Percentiles rank a stretch among this genome's conserved stretches.
These are phyloP conservation scores for Phytopythium litorale DNA, from an alignment of 352 stramenopile species.

Conservation along the genomic window DNA sequence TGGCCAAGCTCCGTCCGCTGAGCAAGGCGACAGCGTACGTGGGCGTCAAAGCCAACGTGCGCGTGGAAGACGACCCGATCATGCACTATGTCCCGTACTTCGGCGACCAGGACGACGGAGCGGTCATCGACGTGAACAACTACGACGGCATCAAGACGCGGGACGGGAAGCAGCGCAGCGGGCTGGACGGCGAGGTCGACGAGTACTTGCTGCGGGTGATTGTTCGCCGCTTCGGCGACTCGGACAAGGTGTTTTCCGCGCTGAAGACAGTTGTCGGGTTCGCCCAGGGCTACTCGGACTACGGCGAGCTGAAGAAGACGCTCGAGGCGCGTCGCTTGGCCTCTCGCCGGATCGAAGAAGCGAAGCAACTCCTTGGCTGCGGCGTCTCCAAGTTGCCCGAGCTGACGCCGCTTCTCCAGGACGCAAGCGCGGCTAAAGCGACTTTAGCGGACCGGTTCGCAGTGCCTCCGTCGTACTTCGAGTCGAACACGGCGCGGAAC, in stretches of 20 bases:
- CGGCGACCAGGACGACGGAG: conserved; percentile 86
- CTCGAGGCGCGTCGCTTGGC: conserved; percentile 33
- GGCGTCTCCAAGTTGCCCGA: conserved; percentile 26
- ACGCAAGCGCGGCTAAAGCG: conserved; percentile 9
- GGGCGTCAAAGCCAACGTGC: conserved; percentile 65
- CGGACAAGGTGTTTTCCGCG: conserved; percentile 52
- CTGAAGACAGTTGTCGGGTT: conserved; percentile 58
- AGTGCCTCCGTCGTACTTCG: conserved; percentile 55
- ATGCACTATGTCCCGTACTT: conserved; percentile 91
- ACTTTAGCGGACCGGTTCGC: conserved; percentile 39
- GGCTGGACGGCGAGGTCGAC: conserved; percentile 58
- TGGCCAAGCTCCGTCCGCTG: conserved; percentile 40
- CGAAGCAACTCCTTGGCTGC: conserved; percentile 29
- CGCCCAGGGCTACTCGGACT: conserved; percentile 57
- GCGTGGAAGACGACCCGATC: conserved; percentile 86
- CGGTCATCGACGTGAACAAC: conserved; percentile 65
- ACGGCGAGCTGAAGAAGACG: conserved; percentile 67
- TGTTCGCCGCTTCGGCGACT: conserved; percentile 45
- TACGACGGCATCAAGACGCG: conserved; percentile 53
- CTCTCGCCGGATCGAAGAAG: conserved; percentile 39
- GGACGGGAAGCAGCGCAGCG: conserved; percentile 33
- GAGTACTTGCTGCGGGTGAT: conserved; percentile 71
- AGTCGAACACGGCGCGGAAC: conserved; percentile 52
- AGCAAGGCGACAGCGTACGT: conserved; percentile 66
- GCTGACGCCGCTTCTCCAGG: conserved; percentile 27